Base-by-base conservation (phyloP, 176 grass and related monocot species). In the Oryza nivara region DNA sequence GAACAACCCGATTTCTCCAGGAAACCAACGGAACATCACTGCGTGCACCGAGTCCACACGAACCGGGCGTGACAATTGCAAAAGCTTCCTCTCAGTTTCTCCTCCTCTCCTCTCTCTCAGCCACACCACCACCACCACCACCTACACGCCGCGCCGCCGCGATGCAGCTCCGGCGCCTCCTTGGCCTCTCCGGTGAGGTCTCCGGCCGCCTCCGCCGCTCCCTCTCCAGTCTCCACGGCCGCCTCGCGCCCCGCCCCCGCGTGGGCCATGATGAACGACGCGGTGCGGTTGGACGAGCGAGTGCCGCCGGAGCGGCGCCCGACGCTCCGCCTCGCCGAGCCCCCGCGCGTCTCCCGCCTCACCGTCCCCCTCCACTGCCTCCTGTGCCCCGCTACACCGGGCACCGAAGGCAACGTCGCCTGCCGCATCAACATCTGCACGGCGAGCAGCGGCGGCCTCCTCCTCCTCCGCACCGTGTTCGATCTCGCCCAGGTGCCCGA, bases 201-300 rank as follows among this genome's bases (percentile, higher is more conserved):
- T 36, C 35, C 35, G 35, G 35, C 35, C 35, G 35, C 35, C 35
- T 36, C 35, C 35, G 35, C 4, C 73, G 82, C 46, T 40, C 72
- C 73, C 4, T 67, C 73, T 84, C 46, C n/a, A 73, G 2, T 67
- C 73, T 84, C 46, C n/a, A 73, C 84, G 16, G 60, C 30, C 9
- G 25, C 19, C 68, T 19, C 41, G 32, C 84, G 30, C 4, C 35
- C 34, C 28, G 28, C 34, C 15, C 84, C 84, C 20, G 28, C 68
- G 5, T 80, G 84, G 68, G 26, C 76, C 43, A 28, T 80, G 41
- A 16, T 28, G 45, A 17, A 52, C 26, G 4, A 36, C 35, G 4
- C 35, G 5, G 35, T 36, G 35, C 35, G 35, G 35, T 36, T 36
- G 35, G 35, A 36, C 35, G 4, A 19, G 44, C 58, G 4, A 36